These are phyloP conservation scores for Termitomyces sp. DNA, from an alignment of 768 basidiomycete genomes.

Conservation along the genomic window DNA sequence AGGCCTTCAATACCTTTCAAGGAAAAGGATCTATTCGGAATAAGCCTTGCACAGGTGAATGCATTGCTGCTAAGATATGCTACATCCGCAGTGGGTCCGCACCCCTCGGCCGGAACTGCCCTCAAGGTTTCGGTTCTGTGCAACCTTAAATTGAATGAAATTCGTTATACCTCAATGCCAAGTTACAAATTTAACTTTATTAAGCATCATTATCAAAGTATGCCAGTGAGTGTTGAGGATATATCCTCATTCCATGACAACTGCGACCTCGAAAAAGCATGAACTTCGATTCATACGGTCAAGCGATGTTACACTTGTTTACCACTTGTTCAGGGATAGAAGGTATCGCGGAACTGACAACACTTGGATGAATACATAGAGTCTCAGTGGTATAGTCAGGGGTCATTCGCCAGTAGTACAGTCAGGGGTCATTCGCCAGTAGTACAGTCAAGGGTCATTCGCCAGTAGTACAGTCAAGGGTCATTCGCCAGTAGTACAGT, in stretches of 20 bases:
- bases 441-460: too few relatives aligned
- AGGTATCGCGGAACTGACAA: neutral
- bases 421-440: too few relatives aligned
- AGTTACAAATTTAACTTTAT: neutral
- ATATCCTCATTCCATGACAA: neutral
- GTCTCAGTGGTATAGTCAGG: too few relatives aligned
- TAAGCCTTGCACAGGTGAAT: constrained; percentile 53
- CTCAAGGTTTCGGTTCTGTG: constrained; percentile 55
- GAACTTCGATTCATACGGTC: neutral
- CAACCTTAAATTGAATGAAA: constrained; percentile 22
- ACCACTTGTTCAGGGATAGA: neutral
- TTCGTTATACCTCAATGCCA: neutral
- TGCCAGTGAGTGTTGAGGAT: neutral
- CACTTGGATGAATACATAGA: neutral
- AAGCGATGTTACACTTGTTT: neutral
- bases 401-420: too few relatives aligned
- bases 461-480: too few relatives aligned
- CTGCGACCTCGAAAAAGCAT: neutral
- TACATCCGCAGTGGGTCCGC: constrained; percentile 75
- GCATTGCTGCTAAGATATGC: constrained; percentile 62
- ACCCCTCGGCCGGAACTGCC: constrained; percentile 55
- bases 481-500: too few relatives aligned
- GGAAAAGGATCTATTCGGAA: constrained; percentile 60
- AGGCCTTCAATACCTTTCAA: constrained; percentile 68
- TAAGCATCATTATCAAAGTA: too few relatives aligned